Conservation (phyloP, 148 eudicot genomes). For the Chenopodium quinoa region DNA sequence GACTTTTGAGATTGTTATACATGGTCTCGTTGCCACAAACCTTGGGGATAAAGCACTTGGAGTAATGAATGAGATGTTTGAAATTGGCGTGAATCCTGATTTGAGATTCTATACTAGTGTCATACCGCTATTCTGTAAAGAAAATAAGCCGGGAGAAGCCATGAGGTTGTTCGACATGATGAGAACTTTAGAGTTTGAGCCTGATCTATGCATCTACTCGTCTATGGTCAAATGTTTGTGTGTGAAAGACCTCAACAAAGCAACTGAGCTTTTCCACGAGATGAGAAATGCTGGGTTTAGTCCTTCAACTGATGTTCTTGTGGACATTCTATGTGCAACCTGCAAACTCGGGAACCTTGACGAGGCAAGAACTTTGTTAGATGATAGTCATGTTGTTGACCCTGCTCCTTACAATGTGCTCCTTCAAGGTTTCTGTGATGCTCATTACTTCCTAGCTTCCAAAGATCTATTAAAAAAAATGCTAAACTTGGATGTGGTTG, state of each 20-base stretch:
- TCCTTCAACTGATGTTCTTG: conserved; percentile 37
- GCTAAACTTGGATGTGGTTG: conserved; percentile 38
- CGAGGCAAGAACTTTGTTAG: conserved; percentile 46
- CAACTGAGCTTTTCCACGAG: conserved; percentile 44
- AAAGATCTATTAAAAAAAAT: conserved; percentile 41
- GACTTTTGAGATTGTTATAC: conserved; percentile 61
- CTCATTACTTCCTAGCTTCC: conserved; percentile 31
- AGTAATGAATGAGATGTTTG: conserved; percentile 50
- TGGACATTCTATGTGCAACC: conserved; percentile 38
- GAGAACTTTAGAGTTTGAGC: conserved; percentile 44
- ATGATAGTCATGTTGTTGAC: conserved; percentile 34
- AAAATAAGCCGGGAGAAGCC: conserved; percentile 37
- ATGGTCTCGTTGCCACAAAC: conserved; percentile 38
- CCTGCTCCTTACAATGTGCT: conserved; percentile 49
- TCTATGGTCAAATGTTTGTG: conserved; percentile 45
- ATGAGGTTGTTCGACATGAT: conserved; percentile 46
- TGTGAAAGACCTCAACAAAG: conserved; percentile 38
- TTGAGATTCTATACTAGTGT: conserved; percentile 40
- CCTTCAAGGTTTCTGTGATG: conserved; percentile 47
- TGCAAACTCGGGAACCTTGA: conserved; percentile 39
- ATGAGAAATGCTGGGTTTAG: conserved; percentile 39
- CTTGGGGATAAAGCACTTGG: conserved; percentile 46
- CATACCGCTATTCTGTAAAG: conserved; percentile 43
- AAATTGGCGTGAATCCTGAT: conserved; percentile 40
- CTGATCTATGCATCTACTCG: conserved; percentile 39